phyloP scores from a whole-genome alignment of 2,329 filamentous ascomycete genomes.

The Dactylellina haptotyla region DNA sequence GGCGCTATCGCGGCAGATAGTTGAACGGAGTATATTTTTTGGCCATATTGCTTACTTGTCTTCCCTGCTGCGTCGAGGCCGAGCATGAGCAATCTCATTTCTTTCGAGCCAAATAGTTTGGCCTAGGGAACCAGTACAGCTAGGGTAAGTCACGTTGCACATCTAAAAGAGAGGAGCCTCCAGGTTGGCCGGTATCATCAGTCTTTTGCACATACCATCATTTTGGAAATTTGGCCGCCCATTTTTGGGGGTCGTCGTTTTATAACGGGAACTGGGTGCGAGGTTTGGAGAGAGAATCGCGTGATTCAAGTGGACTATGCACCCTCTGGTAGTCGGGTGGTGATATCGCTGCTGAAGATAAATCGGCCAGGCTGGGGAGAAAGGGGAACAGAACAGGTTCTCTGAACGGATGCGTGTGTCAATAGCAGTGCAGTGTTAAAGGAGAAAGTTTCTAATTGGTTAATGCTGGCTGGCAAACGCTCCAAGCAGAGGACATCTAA shows the following conservation, averaged over 20 bases:
- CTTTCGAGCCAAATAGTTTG: conserved; percentile 98
- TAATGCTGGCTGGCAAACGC: background rate
- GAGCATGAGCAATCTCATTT: conserved; percentile 98
- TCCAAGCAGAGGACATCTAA: too few species aligned
- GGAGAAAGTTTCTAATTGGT: conserved; percentile 32
- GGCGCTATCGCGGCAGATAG: background rate
- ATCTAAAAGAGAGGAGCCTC: background rate
- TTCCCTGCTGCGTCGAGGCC: conserved; percentile 98
- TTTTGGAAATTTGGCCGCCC: conserved; percentile 49
- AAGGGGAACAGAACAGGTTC: conserved; percentile 17
- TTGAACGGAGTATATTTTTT: background rate
- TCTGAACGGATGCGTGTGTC: background rate
- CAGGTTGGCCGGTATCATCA: background rate
- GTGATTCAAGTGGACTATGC: background rate
- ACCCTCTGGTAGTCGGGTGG: background rate
- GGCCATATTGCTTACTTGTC: conserved; percentile 71
- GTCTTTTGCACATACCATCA: conserved; percentile 31
- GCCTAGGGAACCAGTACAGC: conserved; percentile 65
- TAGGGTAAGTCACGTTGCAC: background rate
- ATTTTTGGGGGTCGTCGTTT: too few species aligned
- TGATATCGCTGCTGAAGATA: conserved; percentile 16
- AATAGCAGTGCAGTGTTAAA: conserved; percentile 24
- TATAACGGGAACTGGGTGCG: conserved; percentile 3
- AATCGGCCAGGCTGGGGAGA: conserved; percentile 2
- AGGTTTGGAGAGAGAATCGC: background rate